Conservation (phyloP, 805 yeast species). For the Starmerella stellata region DNA sequence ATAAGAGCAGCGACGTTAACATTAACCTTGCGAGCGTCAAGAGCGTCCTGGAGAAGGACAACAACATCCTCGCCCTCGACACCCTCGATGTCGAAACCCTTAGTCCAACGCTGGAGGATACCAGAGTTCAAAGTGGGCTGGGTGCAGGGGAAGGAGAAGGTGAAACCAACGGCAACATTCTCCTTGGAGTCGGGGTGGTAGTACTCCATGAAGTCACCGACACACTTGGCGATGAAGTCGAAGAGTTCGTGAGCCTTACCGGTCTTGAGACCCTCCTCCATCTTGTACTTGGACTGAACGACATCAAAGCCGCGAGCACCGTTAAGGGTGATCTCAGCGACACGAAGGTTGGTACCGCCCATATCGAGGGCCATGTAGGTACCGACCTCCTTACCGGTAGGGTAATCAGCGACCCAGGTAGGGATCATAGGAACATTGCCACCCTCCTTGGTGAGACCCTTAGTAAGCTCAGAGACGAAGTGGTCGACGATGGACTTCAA, state of each 20-base stretch:
- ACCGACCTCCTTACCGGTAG: slow-evolving; percentile 83
- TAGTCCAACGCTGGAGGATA: slow-evolving; percentile 86
- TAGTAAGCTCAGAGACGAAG: slow-evolving; percentile 60
- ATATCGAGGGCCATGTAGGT: slow-evolving; percentile 82
- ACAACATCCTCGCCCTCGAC: slow-evolving; percentile 93
- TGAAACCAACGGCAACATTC: slow-evolving; percentile 72
- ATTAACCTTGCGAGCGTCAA: slow-evolving; percentile 47
- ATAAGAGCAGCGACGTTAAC: slow-evolving; percentile 79
- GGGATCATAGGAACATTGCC: slow-evolving; percentile 94
- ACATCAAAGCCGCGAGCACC: slow-evolving; percentile 77
- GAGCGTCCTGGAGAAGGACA: slow-evolving; percentile 68
- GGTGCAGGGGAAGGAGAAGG: slow-evolving; percentile 67
- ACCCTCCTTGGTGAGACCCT: slow-evolving; percentile 47
- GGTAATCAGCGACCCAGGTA: slow-evolving; percentile 87
- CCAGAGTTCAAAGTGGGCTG: slow-evolving; percentile 76
- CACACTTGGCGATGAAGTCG: slow-evolving; percentile 69
- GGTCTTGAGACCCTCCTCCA: slow-evolving; percentile 64
- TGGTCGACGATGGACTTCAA: slow-evolving; percentile 53
- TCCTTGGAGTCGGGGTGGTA: slow-evolving; percentile 43
- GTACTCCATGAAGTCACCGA: slow-evolving; percentile 50
- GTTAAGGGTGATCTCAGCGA: slow-evolving; percentile 64
- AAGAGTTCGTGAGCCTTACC: slow-evolving; percentile 59
- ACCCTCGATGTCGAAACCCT: slow-evolving; percentile 83
- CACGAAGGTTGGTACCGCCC: slow-evolving; percentile 95
- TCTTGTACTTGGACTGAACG: slow-evolving; percentile 65